Base-by-base conservation (phyloP, 305 asterid genomes). In the Fraxinus ornus region DNA sequence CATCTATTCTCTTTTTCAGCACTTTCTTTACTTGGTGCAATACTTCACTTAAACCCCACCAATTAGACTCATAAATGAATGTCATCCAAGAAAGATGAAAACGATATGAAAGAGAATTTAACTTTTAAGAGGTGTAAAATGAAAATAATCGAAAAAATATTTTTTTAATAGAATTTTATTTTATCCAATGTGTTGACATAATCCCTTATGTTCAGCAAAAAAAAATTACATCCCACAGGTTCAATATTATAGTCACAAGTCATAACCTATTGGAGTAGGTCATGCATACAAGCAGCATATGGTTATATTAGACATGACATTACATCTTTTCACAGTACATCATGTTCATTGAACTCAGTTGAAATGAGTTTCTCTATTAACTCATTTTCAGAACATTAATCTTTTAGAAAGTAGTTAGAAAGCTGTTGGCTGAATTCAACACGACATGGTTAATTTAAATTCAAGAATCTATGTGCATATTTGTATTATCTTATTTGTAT, bases 351-450 rank as follows among this genome's bases (percentile, higher is more conserved):
- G 39, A 64, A 8, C n/a, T 10, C 35, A 26, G 75, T 70, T 30
- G 39, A 70, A 68, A 70, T 70, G 3, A 70, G 41, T 71, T 71
- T 32, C 76, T 32, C 10, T 1, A 32, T 44, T 44, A 44, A 44
- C 52, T 44, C 52, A 12, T 44, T 71, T 71, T 71, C 24, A 71
- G 76, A 71, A 70, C 21, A 71, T 71, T 13, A 68, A 68, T 68
- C 37, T 68, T 68, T 71, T 71, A 30, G 76, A 71, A 30, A 71
- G 35, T 10, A 32, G 44, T 13, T 32, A 4, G 41, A 39, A 71
- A 71, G 76, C 44, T 71, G 76, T 71, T 17, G 44, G 76, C 76
- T 71, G 76, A 32, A 71, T 71, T 71, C 26, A 71, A 71, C 24
- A 66, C 19, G 21, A 66, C 74, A 24, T 1, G 3, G 74, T 66